Evolutionary conservation across 768 basidiomycete genomes (phyloP).

Genomic region (Rhodotorula diobovata): DNA sequence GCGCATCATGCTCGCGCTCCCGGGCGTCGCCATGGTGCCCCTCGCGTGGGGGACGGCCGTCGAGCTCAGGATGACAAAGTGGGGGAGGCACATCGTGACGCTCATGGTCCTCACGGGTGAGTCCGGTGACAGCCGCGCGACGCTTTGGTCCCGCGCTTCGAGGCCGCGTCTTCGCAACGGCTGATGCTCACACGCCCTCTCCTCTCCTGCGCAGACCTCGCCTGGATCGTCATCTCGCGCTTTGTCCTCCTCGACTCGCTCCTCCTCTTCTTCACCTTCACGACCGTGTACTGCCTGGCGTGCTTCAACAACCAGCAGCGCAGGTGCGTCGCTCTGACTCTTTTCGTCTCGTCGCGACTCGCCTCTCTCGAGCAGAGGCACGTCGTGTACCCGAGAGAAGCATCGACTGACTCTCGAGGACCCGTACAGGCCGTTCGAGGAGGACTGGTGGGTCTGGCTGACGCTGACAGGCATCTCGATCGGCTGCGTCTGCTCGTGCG

Average conservation of each 20-base stretch:
- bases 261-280: slow-evolving; percentile 98
- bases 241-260: slow-evolving; percentile 98
- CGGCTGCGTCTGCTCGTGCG: slow-evolving; percentile 84
- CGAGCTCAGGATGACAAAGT: slow-evolving; percentile 83
- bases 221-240: slow-evolving; percentile 92
- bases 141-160: no score
- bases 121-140: no score
- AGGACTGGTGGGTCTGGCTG: slow-evolving; percentile 98
- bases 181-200: background rate
- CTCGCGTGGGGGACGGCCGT: slow-evolving; percentile 94
- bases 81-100: slow-evolving; percentile 85
- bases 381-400: no score
- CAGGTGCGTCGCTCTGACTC: slow-evolving; percentile 58
- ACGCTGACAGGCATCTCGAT: slow-evolving; percentile 88
- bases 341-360: background rate
- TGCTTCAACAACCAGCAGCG: slow-evolving; percentile 98
- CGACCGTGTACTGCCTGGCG: slow-evolving; percentile 86
- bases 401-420: background rate
- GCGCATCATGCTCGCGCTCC: slow-evolving; percentile 88
- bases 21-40: slow-evolving; percentile 92
- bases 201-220: slow-evolving; percentile 65
- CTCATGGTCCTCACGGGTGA: slow-evolving; percentile 87
- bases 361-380: no score
- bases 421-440: slow-evolving; percentile 69
- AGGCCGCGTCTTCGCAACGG: no score